phyloP scores from a whole-genome alignment of 768 basidiomycete genomes.

The Suillus decipiens region DNA sequence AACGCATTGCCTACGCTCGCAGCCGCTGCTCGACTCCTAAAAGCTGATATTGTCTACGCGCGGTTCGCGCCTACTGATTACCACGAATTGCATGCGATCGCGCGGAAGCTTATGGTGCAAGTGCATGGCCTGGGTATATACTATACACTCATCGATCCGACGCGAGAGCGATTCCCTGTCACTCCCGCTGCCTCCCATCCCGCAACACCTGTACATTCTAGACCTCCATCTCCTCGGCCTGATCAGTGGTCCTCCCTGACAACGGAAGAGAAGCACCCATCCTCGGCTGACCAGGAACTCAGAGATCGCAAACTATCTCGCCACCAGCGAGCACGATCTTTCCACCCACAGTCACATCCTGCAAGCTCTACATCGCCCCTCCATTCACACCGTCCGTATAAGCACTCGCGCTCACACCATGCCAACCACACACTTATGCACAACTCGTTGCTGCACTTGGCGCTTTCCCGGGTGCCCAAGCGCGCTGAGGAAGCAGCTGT shows the following conservation, averaged over 20 bases:
- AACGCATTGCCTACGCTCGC: slow-evolving; percentile 52
- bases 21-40: slow-evolving; percentile 52
- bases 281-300: not conserved
- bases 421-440: slow-evolving; percentile 37
- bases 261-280: slow-evolving; percentile 7
- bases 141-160: slow-evolving; percentile 64
- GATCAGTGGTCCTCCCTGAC: not conserved
- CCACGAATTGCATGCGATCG: slow-evolving; percentile 46
- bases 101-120: slow-evolving; percentile 53
- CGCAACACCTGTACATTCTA: slow-evolving; percentile 36
- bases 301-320: not conserved
- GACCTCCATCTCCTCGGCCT: slow-evolving; percentile 32
- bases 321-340: slow-evolving; percentile 1
- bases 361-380: slow-evolving; percentile 14
- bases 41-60: slow-evolving; percentile 58
- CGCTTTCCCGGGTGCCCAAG: slow-evolving; percentile 33
- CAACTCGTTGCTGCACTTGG: slow-evolving; percentile 40
- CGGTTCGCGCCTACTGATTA: slow-evolving; percentile 64
- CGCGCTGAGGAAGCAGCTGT: slow-evolving; percentile 51
- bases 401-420: slow-evolving; percentile 29
- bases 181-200: slow-evolving; percentile 43
- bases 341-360: slow-evolving; percentile 12
- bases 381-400: slow-evolving; percentile 14
- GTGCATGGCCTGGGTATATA: slow-evolving; percentile 66
- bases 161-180: slow-evolving; percentile 54